These are phyloP conservation scores for Calophaca sinica DNA, from an alignment of 306 rosid species.

Conservation along the genomic window DNA sequence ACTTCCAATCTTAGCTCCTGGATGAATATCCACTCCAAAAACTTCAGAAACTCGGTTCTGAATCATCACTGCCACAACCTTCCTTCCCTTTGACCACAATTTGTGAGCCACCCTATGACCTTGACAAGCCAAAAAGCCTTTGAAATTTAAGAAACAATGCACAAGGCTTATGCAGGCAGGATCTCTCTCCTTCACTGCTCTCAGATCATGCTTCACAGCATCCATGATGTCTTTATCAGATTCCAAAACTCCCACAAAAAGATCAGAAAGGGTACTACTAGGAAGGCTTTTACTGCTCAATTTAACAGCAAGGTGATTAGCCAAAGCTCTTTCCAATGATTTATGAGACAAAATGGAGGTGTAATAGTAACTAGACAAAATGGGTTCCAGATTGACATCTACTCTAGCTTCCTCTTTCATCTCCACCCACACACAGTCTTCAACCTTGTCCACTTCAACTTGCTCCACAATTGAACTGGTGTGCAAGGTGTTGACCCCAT, in stretches of 20 bases:
- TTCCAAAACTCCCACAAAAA: constrained; percentile 55
- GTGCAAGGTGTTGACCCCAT: constrained; percentile 34
- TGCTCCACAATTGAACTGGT: constrained; percentile 44
- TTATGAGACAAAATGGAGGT: constrained; percentile 62
- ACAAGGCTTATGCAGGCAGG: constrained; percentile 82
- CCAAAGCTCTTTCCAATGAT: constrained; percentile 65
- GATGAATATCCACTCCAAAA: constrained; percentile 86
- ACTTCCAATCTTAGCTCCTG: constrained; percentile 80
- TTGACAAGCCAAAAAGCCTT: constrained; percentile 83
- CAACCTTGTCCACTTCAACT: constrained; percentile 13
- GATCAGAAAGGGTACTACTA: constrained; percentile 52
- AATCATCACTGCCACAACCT: constrained; percentile 66
- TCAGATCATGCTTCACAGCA: constrained; percentile 59
- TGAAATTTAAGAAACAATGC: constrained; percentile 81
- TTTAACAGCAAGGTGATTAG: constrained; percentile 65
- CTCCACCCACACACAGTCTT: constrained; percentile 60
- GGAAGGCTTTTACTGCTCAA: constrained; percentile 64
- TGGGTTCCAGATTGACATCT: constrained; percentile 67
- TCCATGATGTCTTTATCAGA: constrained; percentile 51
- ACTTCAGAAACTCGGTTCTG: constrained; percentile 86
- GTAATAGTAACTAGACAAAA: constrained; percentile 60
- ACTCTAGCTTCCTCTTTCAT: constrained; percentile 70
- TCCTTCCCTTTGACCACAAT: constrained; percentile 70
- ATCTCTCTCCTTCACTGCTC: constrained; percentile 81
- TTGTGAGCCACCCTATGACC: constrained; percentile 78